Evolutionary conservation across 495 filamentous ascomycete genomes (phyloP).

Genomic region (Penicillium chermesinum): DNA sequence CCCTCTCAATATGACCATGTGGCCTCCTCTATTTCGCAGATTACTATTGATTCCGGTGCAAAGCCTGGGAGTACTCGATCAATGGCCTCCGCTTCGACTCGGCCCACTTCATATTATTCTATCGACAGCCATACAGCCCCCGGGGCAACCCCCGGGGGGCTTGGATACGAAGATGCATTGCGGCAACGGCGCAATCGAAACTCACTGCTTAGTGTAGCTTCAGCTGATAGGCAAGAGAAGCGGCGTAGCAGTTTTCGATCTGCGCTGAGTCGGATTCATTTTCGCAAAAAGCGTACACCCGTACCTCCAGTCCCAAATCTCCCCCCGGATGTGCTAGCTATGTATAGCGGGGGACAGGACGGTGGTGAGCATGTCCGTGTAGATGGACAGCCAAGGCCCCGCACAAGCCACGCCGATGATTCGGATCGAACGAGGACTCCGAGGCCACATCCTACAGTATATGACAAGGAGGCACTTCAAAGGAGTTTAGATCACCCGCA

Average conservation of each 20-base stretch:
- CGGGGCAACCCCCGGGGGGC: slow-evolving; percentile 10
- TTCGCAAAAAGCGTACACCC: slow-evolving; percentile 37
- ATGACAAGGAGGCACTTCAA: slow-evolving; percentile 32
- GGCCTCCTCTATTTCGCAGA: slow-evolving; percentile 33
- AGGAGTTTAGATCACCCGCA: slow-evolving; percentile 45
- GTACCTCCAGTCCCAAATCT: slow-evolving; percentile 24
- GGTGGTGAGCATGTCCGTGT: slow-evolving; percentile 29
- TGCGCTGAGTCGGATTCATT: slow-evolving; percentile 38
- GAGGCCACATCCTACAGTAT: slow-evolving; percentile 25
- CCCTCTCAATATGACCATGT: slow-evolving; percentile 27
- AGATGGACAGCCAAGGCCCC: slow-evolving; percentile 17
- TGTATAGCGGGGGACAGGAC: slow-evolving; percentile 20
- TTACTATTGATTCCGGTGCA: slow-evolving; percentile 31
- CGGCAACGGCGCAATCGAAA: slow-evolving; percentile 14
- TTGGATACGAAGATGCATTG: slow-evolving; percentile 10
- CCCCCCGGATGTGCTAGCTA: slow-evolving; percentile 29
- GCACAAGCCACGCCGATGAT: slow-evolving; percentile 3
- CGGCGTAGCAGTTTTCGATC: slow-evolving; percentile 33
- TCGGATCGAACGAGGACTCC: slow-evolving; percentile 5
- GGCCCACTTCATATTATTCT: slow-evolving; percentile 41
- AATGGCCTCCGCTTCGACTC: slow-evolving; percentile 37
- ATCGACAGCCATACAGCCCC: slow-evolving; percentile 28
- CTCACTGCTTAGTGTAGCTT: slow-evolving; percentile 32
- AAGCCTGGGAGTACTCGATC: slow-evolving; percentile 39
- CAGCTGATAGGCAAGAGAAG: slow-evolving; percentile 30